Base-by-base conservation (phyloP, 2,329 filamentous ascomycete genomes). In the Stagonosporopsis rhizophila region DNA sequence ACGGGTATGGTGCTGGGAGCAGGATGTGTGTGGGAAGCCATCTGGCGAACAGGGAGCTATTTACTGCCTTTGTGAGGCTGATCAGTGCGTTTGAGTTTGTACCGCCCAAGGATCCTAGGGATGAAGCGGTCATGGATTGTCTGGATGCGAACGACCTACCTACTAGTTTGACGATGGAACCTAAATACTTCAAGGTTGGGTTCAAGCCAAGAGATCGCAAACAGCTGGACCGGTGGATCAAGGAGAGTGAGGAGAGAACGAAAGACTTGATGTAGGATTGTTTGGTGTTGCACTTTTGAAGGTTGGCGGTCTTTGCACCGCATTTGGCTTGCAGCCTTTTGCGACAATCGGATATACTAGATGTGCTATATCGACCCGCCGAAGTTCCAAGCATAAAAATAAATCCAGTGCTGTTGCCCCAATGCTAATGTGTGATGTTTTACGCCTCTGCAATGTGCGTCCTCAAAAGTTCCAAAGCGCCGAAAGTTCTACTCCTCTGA, bases 181-280 rank as follows among this genome's bases (percentile, higher is more conserved):
- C 80, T 0, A 82, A 81, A 72, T 76, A 78, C 20, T 82, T 82
- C 67, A 82, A 81, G 71, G 74, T 80, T 9, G 79, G 80, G 2
- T 73, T 82, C 37, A 79, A 72, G 67, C 75, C 79, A 4, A 74
- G 80, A 57, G 72, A 82, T 66, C 62, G 69, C 55, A 65, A 57
- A 32, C 44, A 73, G 65, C 58, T 82, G 47, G 79, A 80, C 53
- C 68, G 64, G 65, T 82, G 80, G 80, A 79, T 82, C 39, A 56
- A 32, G 48, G 79, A 80, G 66, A 80, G 79, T 51, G 80, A 82
- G 65, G 75, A 78, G 66, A 71, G 73, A 56, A 82, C 80, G 17
- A 76, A 64, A 64, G 73, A 78, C 41, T 59, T 81, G 60, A 64
- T 66, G 64, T 72, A 66, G 48, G 48, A 6, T 32, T 30, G 12